Base-by-base conservation (phyloP, 192 early-diverging fungal species). In the Mortierella claussenii region DNA sequence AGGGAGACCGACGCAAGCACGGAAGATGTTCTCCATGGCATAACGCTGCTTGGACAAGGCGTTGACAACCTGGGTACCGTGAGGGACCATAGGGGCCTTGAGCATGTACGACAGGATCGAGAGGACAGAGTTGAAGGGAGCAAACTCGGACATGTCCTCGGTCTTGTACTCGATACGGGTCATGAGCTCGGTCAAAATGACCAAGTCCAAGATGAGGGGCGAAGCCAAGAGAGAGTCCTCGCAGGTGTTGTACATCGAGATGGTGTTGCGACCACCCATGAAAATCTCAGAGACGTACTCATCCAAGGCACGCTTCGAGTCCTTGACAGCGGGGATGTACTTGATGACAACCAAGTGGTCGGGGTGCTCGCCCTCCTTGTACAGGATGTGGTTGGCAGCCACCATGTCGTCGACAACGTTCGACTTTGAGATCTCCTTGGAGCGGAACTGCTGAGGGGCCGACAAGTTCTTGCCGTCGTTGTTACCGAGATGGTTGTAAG, bases 331-430 rank as follows among this genome's bases (percentile, higher is more conserved):
- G 24, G 97, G 97, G 65, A 94, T 89, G 80, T 99, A 99, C 90
- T 99, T 99, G 90, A 98, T 98, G 20, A 98, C 97, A 30, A 98
- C 94, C 81, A 93, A 90, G 56, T 88, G 87, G 59, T 88, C 85
- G 48, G 87, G 87, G 45, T 88, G 87, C 69, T 88, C 87, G 50
- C 81, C 85, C 79, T 91, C 88, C 81, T 88, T 87, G 89, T 97
- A 99, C 57, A 99, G 78, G 52, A 99, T 85, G 60, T 88, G 69
- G 86, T 99, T 99, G 74, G 96, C 89, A 46, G 90, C 91, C 8
- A 99, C 97, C 97, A 99, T 99, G 78, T 99, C 97, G 81, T 99
- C 97, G 55, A 99, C 97, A 43, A 99, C 97, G 80, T 89, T 96
- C 75, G 90, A 92, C 89, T 99, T 99, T 70, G 95, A 96, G 82